A percentile compares a stretch with the other conserved stretches of the same genome.
Evolutionary conservation across 148 eudicot genomes (phyloP).

Genomic region (Salicornia ramosissima): DNA sequence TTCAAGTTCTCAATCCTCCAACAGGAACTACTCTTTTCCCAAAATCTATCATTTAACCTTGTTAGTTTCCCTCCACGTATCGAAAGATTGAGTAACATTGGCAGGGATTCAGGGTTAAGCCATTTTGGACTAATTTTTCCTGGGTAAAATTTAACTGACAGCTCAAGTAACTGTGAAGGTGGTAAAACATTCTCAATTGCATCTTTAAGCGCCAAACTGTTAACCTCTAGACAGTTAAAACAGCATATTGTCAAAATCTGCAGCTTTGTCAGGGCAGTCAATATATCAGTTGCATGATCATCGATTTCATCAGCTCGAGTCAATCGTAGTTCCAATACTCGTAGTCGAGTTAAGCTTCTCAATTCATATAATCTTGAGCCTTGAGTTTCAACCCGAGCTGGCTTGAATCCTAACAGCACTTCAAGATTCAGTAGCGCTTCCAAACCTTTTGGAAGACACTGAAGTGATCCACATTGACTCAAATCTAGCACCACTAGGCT

Average conservation of each 20-base stretch:
- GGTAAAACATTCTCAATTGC: constrained; percentile 39
- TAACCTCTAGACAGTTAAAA: constrained; percentile 32
- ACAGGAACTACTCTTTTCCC: constrained; percentile 27
- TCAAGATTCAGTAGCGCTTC: constrained; percentile 39
- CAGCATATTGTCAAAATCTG: constrained; percentile 41
- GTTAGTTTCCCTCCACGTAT: constrained; percentile 36
- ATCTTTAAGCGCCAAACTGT: constrained; percentile 23
- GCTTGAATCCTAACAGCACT: constrained; percentile 44
- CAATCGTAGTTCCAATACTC: constrained; percentile 34
- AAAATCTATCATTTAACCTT: constrained; percentile 26
- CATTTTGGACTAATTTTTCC: constrained; percentile 43
- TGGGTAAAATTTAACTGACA: constrained; percentile 39
- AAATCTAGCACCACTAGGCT: constrained; percentile 36
- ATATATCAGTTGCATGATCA: constrained; percentile 29
- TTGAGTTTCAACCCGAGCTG: constrained; percentile 26
- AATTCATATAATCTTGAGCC: constrained; percentile 42
- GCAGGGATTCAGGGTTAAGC: constrained; percentile 43
- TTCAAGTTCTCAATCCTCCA: constrained; percentile 50
- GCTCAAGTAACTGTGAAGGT: constrained; percentile 42
- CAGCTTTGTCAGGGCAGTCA: constrained; percentile 31
- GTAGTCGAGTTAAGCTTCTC: constrained; percentile 27
- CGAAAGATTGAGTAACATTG: constrained; percentile 39
- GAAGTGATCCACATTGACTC: constrained; percentile 47
- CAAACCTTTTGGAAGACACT: constrained; percentile 38
- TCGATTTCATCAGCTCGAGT: constrained; percentile 39